Conservation (phyloP, 345 rosid genomes). For the Crucihimalaya himalaica region DNA sequence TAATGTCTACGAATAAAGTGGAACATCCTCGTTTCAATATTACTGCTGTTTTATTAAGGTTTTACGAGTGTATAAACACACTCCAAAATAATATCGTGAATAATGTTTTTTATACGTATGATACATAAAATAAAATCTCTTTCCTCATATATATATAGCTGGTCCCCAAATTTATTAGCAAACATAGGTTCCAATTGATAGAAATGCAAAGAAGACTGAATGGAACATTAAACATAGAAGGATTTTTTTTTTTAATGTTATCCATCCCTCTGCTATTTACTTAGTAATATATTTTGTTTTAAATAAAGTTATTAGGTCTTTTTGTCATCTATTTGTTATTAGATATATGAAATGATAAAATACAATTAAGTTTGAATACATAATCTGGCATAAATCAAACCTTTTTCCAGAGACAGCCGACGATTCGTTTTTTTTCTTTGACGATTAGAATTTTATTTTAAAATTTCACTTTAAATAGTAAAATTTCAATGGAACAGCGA, state of each 20-base stretch:
- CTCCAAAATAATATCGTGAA: conserved; percentile 20
- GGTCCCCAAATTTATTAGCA: background rate
- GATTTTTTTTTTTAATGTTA: background rate
- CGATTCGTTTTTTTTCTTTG: too few species aligned
- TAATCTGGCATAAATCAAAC: too few species aligned
- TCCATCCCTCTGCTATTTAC: too few species aligned
- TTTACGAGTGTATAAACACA: conserved; percentile 22
- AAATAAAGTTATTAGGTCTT: too few species aligned
- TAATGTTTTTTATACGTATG: conserved; percentile 18
- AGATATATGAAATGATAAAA: too few species aligned
- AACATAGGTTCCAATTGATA: background rate
- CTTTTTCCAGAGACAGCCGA: too few species aligned
- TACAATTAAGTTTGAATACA: too few species aligned
- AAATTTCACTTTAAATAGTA: too few species aligned
- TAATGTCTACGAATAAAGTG: conserved; percentile 24
- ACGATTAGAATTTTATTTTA: too few species aligned
- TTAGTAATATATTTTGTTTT: too few species aligned
- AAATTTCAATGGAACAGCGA: too few species aligned
- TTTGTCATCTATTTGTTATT: too few species aligned
- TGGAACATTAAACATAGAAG: background rate
- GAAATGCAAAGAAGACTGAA: background rate
- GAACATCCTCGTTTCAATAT: conserved; percentile 32
- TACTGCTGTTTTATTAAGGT: conserved; percentile 19
- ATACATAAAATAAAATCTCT: conserved; percentile 29
- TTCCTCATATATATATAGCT: conserved; percentile 17